Conservation (phyloP, 441 rosid genomes). For the Metrosideros polymorpha region DNA sequence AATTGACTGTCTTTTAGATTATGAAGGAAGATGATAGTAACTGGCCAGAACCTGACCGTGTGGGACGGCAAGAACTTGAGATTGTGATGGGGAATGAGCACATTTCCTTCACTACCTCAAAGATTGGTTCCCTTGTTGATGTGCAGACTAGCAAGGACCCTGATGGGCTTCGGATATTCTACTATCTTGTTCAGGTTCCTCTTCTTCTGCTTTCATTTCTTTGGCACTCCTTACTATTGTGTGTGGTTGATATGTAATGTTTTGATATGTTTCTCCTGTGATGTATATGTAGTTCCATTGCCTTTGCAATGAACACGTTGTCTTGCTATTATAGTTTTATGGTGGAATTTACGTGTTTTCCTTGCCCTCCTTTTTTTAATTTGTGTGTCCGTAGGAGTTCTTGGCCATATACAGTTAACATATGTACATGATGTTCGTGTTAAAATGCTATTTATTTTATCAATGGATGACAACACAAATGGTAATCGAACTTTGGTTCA, state of each 20-base stretch:
- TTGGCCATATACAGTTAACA: background rate
- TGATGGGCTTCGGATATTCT: slow-evolving; percentile 90
- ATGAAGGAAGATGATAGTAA: slow-evolving; percentile 95
- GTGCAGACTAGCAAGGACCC: slow-evolving; percentile 89
- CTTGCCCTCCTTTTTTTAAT: background rate
- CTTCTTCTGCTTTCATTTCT: background rate
- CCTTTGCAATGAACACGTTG: background rate
- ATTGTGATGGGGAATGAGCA: slow-evolving; percentile 96
- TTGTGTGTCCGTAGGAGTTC: background rate
- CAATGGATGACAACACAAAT: too few species aligned
- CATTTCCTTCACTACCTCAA: slow-evolving; percentile 86
- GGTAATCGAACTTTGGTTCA: too few species aligned
- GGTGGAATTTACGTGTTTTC: background rate
- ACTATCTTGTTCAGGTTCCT: slow-evolving; percentile 91
- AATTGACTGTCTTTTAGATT: slow-evolving; percentile 30
- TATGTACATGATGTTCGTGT: background rate
- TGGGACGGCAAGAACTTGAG: slow-evolving; percentile 91
- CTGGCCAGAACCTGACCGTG: slow-evolving; percentile 96
- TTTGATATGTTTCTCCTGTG: background rate
- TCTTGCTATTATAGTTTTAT: background rate
- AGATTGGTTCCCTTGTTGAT: slow-evolving; percentile 95
- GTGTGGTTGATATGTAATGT: background rate
- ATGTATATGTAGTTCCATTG: background rate
- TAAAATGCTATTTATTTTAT: background rate
- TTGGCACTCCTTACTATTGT: background rate